Evolutionary conservation across 2,329 filamentous ascomycete species (phyloP).

Genomic region (Stachybotrys echinatus): DNA sequence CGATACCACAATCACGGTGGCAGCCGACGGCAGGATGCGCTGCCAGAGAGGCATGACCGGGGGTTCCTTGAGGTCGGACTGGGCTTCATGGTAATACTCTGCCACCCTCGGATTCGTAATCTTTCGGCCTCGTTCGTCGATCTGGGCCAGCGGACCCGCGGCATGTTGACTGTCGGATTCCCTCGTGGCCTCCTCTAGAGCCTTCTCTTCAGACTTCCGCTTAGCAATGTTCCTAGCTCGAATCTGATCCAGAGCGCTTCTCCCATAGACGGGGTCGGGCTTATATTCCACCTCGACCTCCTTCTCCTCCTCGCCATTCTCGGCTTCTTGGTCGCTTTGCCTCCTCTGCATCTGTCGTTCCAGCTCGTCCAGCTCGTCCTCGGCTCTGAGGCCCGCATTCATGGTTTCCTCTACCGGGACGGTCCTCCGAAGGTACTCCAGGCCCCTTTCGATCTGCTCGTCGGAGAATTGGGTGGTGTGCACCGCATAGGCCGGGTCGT

Average conservation of each 20-base stretch:
- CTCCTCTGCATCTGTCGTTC: slow-evolving; percentile 33
- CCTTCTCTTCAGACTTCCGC: slow-evolving; percentile 40
- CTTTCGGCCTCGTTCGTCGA: slow-evolving; percentile 28
- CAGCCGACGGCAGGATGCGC: slow-evolving; percentile 50
- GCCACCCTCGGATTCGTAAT: slow-evolving; percentile 32
- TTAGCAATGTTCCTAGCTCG: slow-evolving; percentile 47
- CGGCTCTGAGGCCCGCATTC: slow-evolving; percentile 56
- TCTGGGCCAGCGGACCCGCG: slow-evolving; percentile 36
- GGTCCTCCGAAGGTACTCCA: slow-evolving; percentile 50
- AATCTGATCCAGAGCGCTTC: slow-evolving; percentile 51
- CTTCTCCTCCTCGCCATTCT: slow-evolving; percentile 11
- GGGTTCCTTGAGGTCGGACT: slow-evolving; percentile 44
- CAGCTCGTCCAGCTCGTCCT: slow-evolving; percentile 54
- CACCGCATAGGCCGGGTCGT: slow-evolving; percentile 47
- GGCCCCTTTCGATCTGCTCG: slow-evolving; percentile 37
- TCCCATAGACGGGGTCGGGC: slow-evolving; percentile 50
- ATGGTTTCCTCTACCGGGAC: slow-evolving; percentile 55
- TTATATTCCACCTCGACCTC: slow-evolving; percentile 15
- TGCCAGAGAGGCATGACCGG: slow-evolving; percentile 45
- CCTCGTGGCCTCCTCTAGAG: slow-evolving; percentile 33
- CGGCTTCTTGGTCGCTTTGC: slow-evolving; percentile 14
- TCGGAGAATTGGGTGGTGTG: slow-evolving; percentile 41
- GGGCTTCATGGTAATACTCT: slow-evolving; percentile 38
- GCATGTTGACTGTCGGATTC: slow-evolving; percentile 34
- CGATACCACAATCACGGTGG: slow-evolving; percentile 40